These are phyloP conservation scores for Paxillus rubicundulus DNA, from an alignment of 768 basidiomycete species.

Conservation along the genomic window DNA sequence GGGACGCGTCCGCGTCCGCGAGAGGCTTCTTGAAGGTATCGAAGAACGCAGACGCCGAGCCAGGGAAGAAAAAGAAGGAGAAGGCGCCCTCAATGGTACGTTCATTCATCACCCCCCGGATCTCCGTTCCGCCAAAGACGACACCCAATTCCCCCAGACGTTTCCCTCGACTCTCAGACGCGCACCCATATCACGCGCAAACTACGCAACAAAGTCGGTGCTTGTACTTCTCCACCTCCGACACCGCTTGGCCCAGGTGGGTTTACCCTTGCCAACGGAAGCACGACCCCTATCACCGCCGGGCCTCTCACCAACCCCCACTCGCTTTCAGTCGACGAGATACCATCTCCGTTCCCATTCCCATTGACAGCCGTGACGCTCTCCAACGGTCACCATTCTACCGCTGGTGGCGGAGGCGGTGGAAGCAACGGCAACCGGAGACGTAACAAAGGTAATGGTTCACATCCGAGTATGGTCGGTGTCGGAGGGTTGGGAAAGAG, in stretches of 20 bases:
- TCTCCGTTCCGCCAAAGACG: neutral
- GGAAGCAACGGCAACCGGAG: constrained; percentile 40
- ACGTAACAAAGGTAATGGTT: constrained; percentile 51
- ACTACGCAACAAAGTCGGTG: constrained; percentile 75
- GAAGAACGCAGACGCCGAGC: constrained; percentile 78
- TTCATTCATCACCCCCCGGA: constrained; percentile 4
- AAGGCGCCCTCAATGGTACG: constrained; percentile 71
- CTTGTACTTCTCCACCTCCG: constrained; percentile 75
- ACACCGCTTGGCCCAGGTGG: constrained; percentile 53
- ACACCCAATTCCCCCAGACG: constrained; percentile 45
- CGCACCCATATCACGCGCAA: constrained; percentile 82
- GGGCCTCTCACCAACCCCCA: constrained; percentile 78
- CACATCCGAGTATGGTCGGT: constrained; percentile 52
- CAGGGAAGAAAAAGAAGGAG: constrained; percentile 86
- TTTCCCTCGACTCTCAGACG: constrained; percentile 70
- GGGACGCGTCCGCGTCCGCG: constrained; percentile 71
- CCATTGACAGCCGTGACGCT: constrained; percentile 59
- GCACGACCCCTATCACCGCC: constrained; percentile 58
- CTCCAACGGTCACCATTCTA: constrained; percentile 31
- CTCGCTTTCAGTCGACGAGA: constrained; percentile 81
- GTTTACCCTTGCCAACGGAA: constrained; percentile 36
- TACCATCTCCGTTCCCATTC: constrained; percentile 82
- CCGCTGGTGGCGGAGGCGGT: constrained; percentile 35
- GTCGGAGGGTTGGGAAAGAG: constrained; percentile 76
- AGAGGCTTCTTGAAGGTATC: constrained; percentile 78